Percentiles rank a stretch among this genome's conserved stretches.
Evolutionary conservation across 192 early-diverging fungal species (phyloP).

Genomic region (Backusella mclennaniae): DNA sequence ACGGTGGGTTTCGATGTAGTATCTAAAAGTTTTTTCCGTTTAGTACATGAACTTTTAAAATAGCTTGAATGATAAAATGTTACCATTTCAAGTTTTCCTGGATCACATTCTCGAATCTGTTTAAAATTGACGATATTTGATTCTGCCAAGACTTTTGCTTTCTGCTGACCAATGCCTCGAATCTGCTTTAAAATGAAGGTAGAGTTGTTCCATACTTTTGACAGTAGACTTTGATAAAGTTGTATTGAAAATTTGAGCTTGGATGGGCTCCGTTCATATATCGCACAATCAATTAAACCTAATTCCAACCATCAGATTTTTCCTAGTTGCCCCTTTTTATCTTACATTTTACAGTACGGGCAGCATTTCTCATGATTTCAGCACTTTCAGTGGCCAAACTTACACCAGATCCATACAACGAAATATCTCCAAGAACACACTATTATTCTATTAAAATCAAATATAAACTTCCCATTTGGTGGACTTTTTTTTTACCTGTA

Average conservation of each 20-base stretch:
- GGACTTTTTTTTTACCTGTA: constrained; percentile 21
- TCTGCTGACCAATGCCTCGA: constrained; percentile 51
- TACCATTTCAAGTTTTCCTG: constrained; percentile 53
- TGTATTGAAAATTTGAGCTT: constrained; percentile 21
- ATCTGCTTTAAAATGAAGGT: constrained; percentile 53
- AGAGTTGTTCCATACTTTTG: constrained; percentile 54
- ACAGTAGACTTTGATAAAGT: constrained; percentile 41
- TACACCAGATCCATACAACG: constrained; percentile 23
- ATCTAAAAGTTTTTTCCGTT: constrained; percentile 32
- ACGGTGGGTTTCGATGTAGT: constrained; percentile 57
- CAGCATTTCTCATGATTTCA: constrained; percentile 23
- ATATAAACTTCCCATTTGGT: too few species aligned
- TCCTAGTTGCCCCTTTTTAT: not conserved
- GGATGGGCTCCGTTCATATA: constrained; percentile 11
- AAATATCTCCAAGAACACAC: constrained; percentile 30
- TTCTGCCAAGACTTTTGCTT: constrained; percentile 43
- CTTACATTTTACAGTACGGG: constrained; percentile 33
- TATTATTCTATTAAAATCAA: not conserved
- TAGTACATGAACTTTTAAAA: not conserved
- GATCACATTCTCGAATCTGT: constrained; percentile 41
- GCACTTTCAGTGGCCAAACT: constrained; percentile 19
- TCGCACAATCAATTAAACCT: constrained; percentile 36
- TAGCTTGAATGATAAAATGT: not conserved
- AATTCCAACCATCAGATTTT: not conserved
- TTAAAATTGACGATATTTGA: constrained; percentile 50